Evolutionary conservation across 2,329 filamentous ascomycete genomes (phyloP).

Genomic region (Fusarium phyllophilum): DNA sequence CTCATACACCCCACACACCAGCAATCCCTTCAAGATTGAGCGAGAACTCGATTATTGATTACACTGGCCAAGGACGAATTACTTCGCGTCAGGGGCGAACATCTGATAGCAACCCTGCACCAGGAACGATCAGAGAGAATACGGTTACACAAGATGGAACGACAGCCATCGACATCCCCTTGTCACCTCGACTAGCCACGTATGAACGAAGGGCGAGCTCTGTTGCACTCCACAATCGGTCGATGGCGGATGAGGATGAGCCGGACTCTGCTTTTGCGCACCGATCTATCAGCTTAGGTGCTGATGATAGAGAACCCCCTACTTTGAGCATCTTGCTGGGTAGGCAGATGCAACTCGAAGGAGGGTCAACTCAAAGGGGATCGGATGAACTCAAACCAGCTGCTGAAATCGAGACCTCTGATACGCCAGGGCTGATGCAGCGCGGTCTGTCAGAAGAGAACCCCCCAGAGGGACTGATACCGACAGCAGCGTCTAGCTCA

Average conservation of each 20-base stretch:
- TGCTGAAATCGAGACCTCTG: slow-evolving; percentile 53
- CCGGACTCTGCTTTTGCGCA: slow-evolving; percentile 69
- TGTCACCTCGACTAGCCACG: slow-evolving; percentile 70
- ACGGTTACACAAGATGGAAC: slow-evolving; percentile 63
- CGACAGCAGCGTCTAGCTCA: slow-evolving; percentile 54
- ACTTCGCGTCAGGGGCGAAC: slow-evolving; percentile 45
- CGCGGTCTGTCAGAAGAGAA: slow-evolving; percentile 58
- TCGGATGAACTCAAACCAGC: slow-evolving; percentile 53
- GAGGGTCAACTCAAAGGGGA: slow-evolving; percentile 43
- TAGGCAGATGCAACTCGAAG: slow-evolving; percentile 51
- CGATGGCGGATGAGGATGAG: slow-evolving; percentile 67
- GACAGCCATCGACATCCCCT: slow-evolving; percentile 77
- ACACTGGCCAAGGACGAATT: slow-evolving; percentile 45
- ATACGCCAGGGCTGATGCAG: slow-evolving; percentile 53
- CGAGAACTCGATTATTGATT: slow-evolving; percentile 78
- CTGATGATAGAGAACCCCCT: slow-evolving; percentile 71
- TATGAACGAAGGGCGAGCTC: slow-evolving; percentile 74
- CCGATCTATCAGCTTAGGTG: slow-evolving; percentile 74
- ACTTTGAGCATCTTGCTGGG: slow-evolving; percentile 72
- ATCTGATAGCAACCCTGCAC: slow-evolving; percentile 40
- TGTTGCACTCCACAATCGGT: slow-evolving; percentile 70
- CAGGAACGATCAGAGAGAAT: slow-evolving; percentile 50
- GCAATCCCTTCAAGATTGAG: slow-evolving; percentile 94
- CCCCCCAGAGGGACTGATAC: slow-evolving; percentile 57
- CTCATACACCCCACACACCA: slow-evolving; percentile 91